Evolutionary conservation across 2,329 filamentous ascomycete genomes (phyloP).

Genomic region (Trichoderma koningiopsis): DNA sequence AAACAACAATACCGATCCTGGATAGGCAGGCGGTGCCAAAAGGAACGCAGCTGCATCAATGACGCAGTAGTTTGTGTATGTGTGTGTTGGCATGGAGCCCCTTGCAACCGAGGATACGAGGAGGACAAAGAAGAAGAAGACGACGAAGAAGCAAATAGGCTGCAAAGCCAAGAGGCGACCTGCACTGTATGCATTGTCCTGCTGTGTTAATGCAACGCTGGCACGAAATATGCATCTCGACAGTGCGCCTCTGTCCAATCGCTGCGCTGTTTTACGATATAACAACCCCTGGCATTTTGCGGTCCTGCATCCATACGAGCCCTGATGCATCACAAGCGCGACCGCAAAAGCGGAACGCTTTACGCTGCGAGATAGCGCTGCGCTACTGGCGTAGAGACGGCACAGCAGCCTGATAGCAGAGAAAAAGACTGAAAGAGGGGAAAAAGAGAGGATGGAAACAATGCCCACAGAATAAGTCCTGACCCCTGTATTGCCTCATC

Average conservation of each 20-base stretch:
- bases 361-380: constrained; percentile 4
- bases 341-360: constrained; percentile 20
- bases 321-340: constrained; percentile 20
- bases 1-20: background rate
- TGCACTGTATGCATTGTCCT: background rate
- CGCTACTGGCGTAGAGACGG: background rate
- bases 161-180: background rate
- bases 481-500: constrained; percentile 20
- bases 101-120: constrained; percentile 21
- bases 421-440: background rate
- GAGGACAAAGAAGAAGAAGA: background rate
- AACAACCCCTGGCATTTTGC: constrained; percentile 7
- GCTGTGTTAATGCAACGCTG: constrained; percentile 1
- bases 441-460: background rate
- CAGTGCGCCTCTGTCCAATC: constrained; percentile 3
- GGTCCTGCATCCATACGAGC: constrained; percentile 22
- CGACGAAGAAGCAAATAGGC: background rate
- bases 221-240: background rate
- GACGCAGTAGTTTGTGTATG: constrained; percentile 25
- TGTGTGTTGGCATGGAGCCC: constrained; percentile 21
- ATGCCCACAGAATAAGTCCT: background rate
- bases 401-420: background rate
- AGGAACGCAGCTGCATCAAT: constrained; percentile 3
- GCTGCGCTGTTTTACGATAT: background rate
- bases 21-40: background rate